phyloP scores from a whole-genome alignment of 2,329 filamentous ascomycete genomes.

The Cladophialophora yegresii region DNA sequence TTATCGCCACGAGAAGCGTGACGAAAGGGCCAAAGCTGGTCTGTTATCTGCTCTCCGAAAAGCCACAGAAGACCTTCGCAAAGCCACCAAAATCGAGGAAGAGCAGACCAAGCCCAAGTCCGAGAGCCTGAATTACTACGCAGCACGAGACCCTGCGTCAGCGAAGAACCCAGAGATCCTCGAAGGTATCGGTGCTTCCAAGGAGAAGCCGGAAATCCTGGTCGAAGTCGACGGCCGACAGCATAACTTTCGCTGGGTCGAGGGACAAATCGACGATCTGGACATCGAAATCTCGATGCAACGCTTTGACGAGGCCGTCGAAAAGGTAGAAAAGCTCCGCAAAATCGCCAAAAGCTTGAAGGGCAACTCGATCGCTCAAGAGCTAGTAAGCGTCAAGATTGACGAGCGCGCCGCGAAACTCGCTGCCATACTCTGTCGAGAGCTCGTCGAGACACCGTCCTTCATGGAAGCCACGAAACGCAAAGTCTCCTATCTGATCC shows the following conservation, averaged over 20 bases:
- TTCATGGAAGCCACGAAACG: conserved; percentile 75
- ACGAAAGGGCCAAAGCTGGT: conserved; percentile 74
- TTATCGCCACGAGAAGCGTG: conserved; percentile 82
- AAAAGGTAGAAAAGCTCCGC: conserved; percentile 80
- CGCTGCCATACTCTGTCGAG: conserved; percentile 72
- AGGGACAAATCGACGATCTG: conserved; percentile 90
- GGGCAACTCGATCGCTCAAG: conserved; percentile 82
- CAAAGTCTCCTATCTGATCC: conserved; percentile 79
- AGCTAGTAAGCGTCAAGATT: conserved; percentile 88
- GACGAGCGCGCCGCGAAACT: conserved; percentile 80
- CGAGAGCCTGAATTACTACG: conserved; percentile 79
- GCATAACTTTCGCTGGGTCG: conserved; percentile 93
- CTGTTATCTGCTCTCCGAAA: conserved; percentile 89
- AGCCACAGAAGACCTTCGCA: conserved; percentile 86
- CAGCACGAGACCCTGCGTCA: conserved; percentile 72
- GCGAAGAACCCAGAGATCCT: conserved; percentile 78
- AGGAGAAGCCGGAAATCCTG: conserved; percentile 71
- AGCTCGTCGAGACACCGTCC: conserved; percentile 75
- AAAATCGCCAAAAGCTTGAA: conserved; percentile 76
- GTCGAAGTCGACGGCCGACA: conserved; percentile 97
- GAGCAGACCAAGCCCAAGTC: conserved; percentile 81
- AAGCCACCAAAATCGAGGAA: conserved; percentile 79
- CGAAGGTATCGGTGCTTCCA: conserved; percentile 74
- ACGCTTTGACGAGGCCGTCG: conserved; percentile 80
- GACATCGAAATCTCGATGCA: conserved; percentile 95